Base-by-base conservation (phyloP, 129 eudicot genomes). In the Heracleum sosnowskyi region DNA sequence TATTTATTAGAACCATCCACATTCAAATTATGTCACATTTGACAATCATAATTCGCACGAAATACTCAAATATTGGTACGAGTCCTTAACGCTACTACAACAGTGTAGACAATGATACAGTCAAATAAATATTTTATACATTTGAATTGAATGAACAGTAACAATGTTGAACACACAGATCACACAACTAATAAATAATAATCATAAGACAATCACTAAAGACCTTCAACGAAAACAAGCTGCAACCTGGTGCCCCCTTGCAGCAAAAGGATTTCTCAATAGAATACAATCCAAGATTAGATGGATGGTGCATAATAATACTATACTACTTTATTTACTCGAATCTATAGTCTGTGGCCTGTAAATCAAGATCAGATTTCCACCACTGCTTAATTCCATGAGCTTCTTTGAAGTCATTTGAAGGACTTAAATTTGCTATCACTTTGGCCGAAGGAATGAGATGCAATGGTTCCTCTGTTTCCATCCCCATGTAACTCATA, bases 301-400 rank as follows among this genome's bases (percentile, higher is more conserved):
- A 22, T 17, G n/a, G 15, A 69, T n/a, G 36, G 11, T 66, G 40
- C 22, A 10, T n/a, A n/a, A 60, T 33, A 9, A 68, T 15, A 5
- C 1, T 0, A 69, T 69, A 36, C n/a, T 31, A 44, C 47, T 44
- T 33, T 53, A 60, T 26, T 78, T 69, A 89, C 53, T 74, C 64
- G 83, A 75, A 86, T 70, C 46, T 73, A 76, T 92, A 85, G 62
- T 53, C 66, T 45, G 85, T 84, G 24, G 85, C 71, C 77, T 90
- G 85, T 80, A 88, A 82, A 10, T 82, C 49, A 69, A 86, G 85
- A 81, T 86, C 95, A 41, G 81, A 73, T 49, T 83, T 86, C 97
- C 99, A 96, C 99, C 99, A 96, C 81, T 96, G 99, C 63, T 83
- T 94, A 78, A 96, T 85, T 22, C 92, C 99, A 85, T 96, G 97